These are phyloP conservation scores for Saccharomyces mikatae DNA, from an alignment of 805 yeast species.

Conservation along the genomic window DNA sequence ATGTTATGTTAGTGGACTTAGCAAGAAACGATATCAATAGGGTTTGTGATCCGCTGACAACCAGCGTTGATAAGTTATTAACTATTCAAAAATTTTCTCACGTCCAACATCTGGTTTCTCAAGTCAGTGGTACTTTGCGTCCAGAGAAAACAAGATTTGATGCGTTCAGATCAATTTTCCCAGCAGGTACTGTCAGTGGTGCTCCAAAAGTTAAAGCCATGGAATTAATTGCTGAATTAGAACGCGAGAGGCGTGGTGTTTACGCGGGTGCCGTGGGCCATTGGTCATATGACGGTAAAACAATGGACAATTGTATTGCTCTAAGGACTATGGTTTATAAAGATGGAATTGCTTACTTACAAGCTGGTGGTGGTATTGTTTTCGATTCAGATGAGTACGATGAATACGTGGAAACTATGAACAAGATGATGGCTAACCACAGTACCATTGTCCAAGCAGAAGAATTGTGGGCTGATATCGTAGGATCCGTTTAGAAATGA, in stretches of 20 bases:
- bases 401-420: slow-evolving; percentile 93
- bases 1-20: slow-evolving; percentile 95
- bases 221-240: slow-evolving; percentile 87
- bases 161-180: slow-evolving; percentile 95
- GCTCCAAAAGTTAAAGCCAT: slow-evolving; percentile 97
- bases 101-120: slow-evolving; percentile 93
- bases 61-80: slow-evolving; percentile 79
- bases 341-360: slow-evolving; percentile 83
- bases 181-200: slow-evolving; percentile 98
- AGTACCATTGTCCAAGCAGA: slow-evolving; percentile 91
- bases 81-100: slow-evolving; percentile 92
- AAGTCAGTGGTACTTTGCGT: slow-evolving; percentile 87
- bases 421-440: slow-evolving; percentile 92
- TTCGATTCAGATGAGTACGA: slow-evolving; percentile 91
- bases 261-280: slow-evolving; percentile 99
- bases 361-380: slow-evolving; percentile 99
- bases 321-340: slow-evolving; percentile 93
- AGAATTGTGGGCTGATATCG: slow-evolving; percentile 53
- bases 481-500: slow-evolving; percentile 15
- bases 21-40: slow-evolving; percentile 95
- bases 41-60: slow-evolving; percentile 79
- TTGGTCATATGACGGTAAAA: slow-evolving; percentile 91
- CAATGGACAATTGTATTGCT: slow-evolving; percentile 97
- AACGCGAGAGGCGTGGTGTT: slow-evolving; percentile 87
- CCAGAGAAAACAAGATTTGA: slow-evolving; percentile 83